Conservation (phyloP, 1,284 basidiomycete genomes). For the Pseudozyma tsukubaensis region DNA sequence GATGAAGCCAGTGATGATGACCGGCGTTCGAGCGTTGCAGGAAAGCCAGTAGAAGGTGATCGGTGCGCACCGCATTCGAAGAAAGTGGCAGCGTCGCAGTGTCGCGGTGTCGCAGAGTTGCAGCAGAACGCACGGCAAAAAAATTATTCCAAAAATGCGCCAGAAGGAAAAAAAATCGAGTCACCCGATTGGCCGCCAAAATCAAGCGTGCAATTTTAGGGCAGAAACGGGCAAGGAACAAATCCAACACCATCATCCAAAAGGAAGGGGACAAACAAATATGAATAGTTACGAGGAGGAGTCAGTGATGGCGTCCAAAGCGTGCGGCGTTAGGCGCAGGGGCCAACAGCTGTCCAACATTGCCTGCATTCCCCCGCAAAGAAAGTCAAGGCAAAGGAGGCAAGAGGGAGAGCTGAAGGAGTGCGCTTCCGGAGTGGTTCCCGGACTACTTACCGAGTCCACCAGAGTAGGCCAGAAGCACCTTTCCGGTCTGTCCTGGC, state of each 20-base stretch:
- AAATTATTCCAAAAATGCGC: constrained; percentile 18
- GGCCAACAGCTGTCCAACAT: constrained; percentile 43
- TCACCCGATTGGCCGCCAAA: constrained; percentile 26
- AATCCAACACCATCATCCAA: constrained; percentile 4
- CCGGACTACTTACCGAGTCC: constrained; percentile 82
- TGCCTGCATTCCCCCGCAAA: constrained; percentile 32
- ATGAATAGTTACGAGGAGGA: constrained; percentile 13
- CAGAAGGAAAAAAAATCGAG: constrained; percentile 33
- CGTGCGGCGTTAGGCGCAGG: constrained; percentile 12
- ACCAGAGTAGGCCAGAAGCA: constrained; percentile 95
- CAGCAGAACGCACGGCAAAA: background rate
- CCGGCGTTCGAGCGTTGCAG: background rate
- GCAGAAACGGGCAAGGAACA: background rate
- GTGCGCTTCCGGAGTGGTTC: constrained; percentile 36
- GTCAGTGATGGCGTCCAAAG: constrained; percentile 38
- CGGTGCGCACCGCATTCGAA: constrained; percentile 14
- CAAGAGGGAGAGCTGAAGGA: constrained; percentile 15
- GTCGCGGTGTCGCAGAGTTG: constrained; percentile 4
- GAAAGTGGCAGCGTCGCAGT: background rate
- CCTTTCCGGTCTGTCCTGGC: constrained; percentile 76
- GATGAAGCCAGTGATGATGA: constrained; percentile 2
- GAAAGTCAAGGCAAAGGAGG: background rate
- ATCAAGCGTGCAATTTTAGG: background rate
- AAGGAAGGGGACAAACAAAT: constrained; percentile 2
- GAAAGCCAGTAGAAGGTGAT: constrained; percentile 10